Evolutionary conservation across 2,329 filamentous ascomycete species (phyloP).

Genomic region (Paecilomyces fulvus): DNA sequence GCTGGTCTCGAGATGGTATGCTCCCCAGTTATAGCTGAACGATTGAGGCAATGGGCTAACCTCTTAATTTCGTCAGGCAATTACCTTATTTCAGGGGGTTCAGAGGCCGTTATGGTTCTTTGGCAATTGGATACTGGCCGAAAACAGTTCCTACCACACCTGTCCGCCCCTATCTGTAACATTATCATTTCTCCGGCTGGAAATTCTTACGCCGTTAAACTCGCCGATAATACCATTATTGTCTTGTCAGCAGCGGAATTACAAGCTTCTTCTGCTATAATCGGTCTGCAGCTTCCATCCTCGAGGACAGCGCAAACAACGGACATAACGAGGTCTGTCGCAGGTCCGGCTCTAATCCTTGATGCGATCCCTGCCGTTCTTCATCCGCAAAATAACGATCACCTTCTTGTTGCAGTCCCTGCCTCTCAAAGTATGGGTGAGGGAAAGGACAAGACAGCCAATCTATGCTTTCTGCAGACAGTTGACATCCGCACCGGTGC

Average conservation of each 20-base stretch:
- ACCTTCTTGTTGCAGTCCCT: conserved; percentile 60
- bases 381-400: conserved; percentile 54
- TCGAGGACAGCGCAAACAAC: conserved; percentile 44
- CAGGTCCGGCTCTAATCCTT: conserved; percentile 3
- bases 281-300: conserved; percentile 59
- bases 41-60: conserved; percentile 16
- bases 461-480: conserved; percentile 61
- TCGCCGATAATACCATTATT: conserved; percentile 90
- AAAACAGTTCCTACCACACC: conserved; percentile 78
- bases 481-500: conserved; percentile 75
- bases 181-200: conserved; percentile 73
- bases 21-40: background rate
- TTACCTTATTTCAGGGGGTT: conserved; percentile 87
- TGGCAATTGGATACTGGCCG: conserved; percentile 89
- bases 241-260: conserved; percentile 84
- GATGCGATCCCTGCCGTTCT: conserved; percentile 49
- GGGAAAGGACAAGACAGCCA: conserved; percentile 36
- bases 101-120: conserved; percentile 78
- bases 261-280: conserved; percentile 72
- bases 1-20: conserved; percentile 85
- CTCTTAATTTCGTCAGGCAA: conserved; percentile 52
- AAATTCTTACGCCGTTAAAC: conserved; percentile 70
- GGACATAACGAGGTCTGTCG: conserved; percentile 25
- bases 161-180: conserved; percentile 75
- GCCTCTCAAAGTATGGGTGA: conserved; percentile 38